Percentiles rank a stretch among this genome's conserved stretches.
phyloP scores from a whole-genome alignment of 176 grass and related monocot species.

The Cymbopogon citratus region DNA sequence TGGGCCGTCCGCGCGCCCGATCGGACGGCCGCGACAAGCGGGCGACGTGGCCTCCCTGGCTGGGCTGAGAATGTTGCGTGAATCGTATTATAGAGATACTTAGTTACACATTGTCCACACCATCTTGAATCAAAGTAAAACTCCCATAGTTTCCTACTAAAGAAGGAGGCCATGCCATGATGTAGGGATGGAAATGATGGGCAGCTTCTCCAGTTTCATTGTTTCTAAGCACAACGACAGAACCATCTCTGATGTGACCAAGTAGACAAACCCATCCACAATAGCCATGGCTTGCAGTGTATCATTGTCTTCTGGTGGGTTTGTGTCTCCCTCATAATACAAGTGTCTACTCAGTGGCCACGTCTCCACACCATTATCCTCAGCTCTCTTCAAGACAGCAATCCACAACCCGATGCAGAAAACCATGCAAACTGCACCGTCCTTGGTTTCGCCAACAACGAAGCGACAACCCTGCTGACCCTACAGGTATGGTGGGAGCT shows the following conservation, averaged over 20 bases:
- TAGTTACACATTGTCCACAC: background rate
- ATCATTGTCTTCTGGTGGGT: background rate
- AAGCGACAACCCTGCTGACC: background rate
- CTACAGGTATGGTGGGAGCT: background rate
- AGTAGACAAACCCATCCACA: background rate
- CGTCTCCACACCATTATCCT: background rate
- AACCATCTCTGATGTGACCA: background rate
- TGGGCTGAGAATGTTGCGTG: too few relatives aligned
- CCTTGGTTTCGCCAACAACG: background rate
- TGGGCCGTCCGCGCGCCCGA: too few relatives aligned
- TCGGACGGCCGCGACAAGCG: too few relatives aligned
- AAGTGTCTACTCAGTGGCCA: background rate
- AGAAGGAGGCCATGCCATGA: constrained; percentile 22
- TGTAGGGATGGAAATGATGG: background rate
- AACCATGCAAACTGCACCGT: background rate
- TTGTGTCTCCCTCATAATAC: background rate
- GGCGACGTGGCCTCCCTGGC: too few relatives aligned
- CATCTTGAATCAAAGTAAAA: background rate
- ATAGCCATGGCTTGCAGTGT: background rate
- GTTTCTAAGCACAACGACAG: background rate
- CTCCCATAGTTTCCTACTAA: constrained; percentile 2
- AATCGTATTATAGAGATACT: too few relatives aligned
- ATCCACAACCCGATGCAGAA: background rate
- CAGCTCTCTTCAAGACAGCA: background rate
- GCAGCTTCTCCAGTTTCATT: background rate